These are phyloP conservation scores for Magnusiomyces tetraspermus DNA, from an alignment of 1,139 yeast species.

Conservation along the genomic window DNA sequence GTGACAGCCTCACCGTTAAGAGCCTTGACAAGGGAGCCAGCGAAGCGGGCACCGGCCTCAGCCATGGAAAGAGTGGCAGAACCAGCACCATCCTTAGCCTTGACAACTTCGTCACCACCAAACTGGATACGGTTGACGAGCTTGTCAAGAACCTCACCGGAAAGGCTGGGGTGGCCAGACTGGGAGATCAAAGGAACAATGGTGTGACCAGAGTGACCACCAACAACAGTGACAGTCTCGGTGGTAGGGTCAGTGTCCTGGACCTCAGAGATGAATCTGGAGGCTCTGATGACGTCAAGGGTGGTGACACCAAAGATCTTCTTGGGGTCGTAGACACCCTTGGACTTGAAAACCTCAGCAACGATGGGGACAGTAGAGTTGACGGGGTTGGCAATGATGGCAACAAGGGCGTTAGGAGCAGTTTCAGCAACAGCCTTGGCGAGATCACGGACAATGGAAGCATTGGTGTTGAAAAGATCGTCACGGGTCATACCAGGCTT, in stretches of 20 bases:
- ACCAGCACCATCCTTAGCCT: slow-evolving; percentile 98
- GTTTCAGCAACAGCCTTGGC: slow-evolving; percentile 81
- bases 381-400: slow-evolving; percentile 92
- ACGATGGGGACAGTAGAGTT: slow-evolving; percentile 98
- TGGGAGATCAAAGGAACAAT: slow-evolving; percentile 89
- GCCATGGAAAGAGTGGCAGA: slow-evolving; percentile 99
- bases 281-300: slow-evolving; percentile 86
- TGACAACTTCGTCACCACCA: slow-evolving; percentile 98
- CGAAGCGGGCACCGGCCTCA: slow-evolving; percentile 88
- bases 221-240: slow-evolving; percentile 53
- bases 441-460: slow-evolving; percentile 86
- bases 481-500: slow-evolving; percentile 98
- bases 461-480: slow-evolving; percentile 94
- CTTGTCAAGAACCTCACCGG: slow-evolving; percentile 51
- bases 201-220: slow-evolving; percentile 98
- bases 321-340: slow-evolving; percentile 84
- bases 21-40: slow-evolving; percentile 44
- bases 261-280: slow-evolving; percentile 78
- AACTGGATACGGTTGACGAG: slow-evolving; percentile 91
- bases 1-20: slow-evolving; percentile 42
- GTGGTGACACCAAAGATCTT: slow-evolving; percentile 96
- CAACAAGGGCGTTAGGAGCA: slow-evolving; percentile 80
- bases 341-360: slow-evolving; percentile 81
- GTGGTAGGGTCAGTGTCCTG: slow-evolving; percentile 49
- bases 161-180: slow-evolving; percentile 44